Conservation (phyloP, 345 rosid species). For the Turnera subulata region DNA sequence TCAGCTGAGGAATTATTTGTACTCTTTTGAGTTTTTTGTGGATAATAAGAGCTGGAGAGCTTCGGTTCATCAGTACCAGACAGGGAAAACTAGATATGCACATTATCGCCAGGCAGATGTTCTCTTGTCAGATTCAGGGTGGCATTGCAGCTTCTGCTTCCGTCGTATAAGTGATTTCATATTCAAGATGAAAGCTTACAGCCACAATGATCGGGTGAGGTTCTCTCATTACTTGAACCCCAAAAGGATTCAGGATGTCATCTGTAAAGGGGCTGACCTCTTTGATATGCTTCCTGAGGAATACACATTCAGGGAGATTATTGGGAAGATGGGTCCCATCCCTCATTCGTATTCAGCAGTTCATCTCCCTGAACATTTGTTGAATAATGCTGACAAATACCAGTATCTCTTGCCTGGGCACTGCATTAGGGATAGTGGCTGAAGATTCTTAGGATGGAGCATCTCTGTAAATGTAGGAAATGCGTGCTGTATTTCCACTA, state of each 20-base stretch:
- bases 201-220: slow-evolving; percentile 83
- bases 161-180: slow-evolving; percentile 64
- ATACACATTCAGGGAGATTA: slow-evolving; percentile 82
- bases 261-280: slow-evolving; percentile 73
- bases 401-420: slow-evolving; percentile 81
- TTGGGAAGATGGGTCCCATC: slow-evolving; percentile 84
- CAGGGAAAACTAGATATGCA: slow-evolving; percentile 67
- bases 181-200: slow-evolving; percentile 97
- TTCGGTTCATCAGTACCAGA: slow-evolving; percentile 61
- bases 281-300: slow-evolving; percentile 95
- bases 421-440: slow-evolving; percentile 75
- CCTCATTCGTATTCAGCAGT: slow-evolving; percentile 71
- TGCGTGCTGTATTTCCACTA: slow-evolving; percentile 18
- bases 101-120: slow-evolving; percentile 75
- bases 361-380: slow-evolving; percentile 67
- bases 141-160: slow-evolving; percentile 99
- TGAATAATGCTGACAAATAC: slow-evolving; percentile 67
- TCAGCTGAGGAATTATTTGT: slow-evolving; percentile 73
- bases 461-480: slow-evolving; percentile 16
- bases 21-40: slow-evolving; percentile 65
- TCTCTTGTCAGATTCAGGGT: slow-evolving; percentile 74
- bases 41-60: slow-evolving; percentile 96
- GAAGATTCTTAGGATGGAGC: background rate
- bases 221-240: slow-evolving; percentile 81
- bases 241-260: slow-evolving; percentile 72